Evolutionary conservation across 345 rosid species (phyloP).

Genomic region (Syzygium aromaticum): DNA sequence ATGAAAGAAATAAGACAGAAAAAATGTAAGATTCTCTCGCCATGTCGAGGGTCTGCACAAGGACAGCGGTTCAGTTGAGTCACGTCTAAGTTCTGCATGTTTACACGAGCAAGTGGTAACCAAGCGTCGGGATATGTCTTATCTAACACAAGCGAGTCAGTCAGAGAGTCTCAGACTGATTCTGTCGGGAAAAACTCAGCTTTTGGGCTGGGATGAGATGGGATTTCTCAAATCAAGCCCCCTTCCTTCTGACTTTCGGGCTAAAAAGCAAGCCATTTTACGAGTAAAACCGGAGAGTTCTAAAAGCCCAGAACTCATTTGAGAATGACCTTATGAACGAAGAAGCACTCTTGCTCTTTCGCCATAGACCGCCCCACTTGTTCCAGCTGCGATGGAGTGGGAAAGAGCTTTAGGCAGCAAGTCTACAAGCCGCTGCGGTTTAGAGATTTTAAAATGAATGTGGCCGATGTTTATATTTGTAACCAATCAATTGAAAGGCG

Average conservation of each 20-base stretch:
- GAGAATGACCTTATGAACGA: background rate
- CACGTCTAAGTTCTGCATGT: background rate
- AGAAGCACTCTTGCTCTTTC: background rate
- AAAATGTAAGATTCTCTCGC: background rate
- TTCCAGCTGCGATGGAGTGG: background rate
- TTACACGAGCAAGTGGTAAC: background rate
- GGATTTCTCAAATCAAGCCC: background rate
- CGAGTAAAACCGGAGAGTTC: background rate
- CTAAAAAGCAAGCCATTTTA: background rate
- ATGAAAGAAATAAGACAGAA: background rate
- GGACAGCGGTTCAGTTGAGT: background rate
- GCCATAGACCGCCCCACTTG: background rate
- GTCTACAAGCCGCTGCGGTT: background rate
- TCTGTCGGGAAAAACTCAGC: background rate
- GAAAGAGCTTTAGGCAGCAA: background rate
- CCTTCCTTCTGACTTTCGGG: background rate
- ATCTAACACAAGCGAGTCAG: background rate
- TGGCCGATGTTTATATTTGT: background rate
- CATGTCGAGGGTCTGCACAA: background rate
- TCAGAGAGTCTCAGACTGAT: background rate
- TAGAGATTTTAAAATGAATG: background rate
- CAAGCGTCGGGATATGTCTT: background rate
- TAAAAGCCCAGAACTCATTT: background rate
- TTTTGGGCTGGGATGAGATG: background rate
- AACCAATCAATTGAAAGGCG: background rate